Evolutionary conservation across 306 rosid genomes (phyloP), one percentile per base, ranked within the genome.

Genomic region (Begonia peltatifolia): DNA sequence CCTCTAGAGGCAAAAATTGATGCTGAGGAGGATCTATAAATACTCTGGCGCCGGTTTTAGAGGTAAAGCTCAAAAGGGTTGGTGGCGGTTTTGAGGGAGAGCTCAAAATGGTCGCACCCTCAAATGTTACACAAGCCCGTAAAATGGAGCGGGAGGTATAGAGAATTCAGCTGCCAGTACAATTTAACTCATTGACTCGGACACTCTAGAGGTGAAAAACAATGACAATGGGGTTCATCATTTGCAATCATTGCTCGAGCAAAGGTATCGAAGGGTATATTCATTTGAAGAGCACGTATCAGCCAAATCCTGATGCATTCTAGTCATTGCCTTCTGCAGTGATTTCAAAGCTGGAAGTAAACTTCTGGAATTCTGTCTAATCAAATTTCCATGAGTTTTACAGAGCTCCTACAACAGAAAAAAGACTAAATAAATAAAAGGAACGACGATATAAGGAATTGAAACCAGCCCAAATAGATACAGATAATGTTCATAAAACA

Each of bases 211-310:
- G 23, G 23, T 2, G 4, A 20, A 20, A 20, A 20, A 30, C 8
- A 30, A 30, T 30, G 38, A 30, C 8, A 30, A 42, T 56, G 14
- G 41, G 44, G 20, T n/a, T 56, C 13, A 12, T 75, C 73, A 79
- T 76, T 76, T 69, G 56, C 58, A 56, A 46, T 78, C 60, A 60
- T 46, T 71, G 8, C 74, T 60, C 17, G 88, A 72, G 63, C 94
- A 79, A 54, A 90, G 71, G 71, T 83, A 90, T 18, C 69, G 79
- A 63, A 86, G 88, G 82, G 58, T 76, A 55, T 71, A 83, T 71
- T 90, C 95, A 14, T 90, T 90, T 54, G 99, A 90, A 25, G 90
- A 84, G 66, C 94, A 86, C 10, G 80, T 90, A 59, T 81, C 94
- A 20, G 92, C 88, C 61, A 90, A 71, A 68, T 90, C 99, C 56